Conservation (phyloP, 108 stramenopile genomes). For the Conticribra guillardii region DNA sequence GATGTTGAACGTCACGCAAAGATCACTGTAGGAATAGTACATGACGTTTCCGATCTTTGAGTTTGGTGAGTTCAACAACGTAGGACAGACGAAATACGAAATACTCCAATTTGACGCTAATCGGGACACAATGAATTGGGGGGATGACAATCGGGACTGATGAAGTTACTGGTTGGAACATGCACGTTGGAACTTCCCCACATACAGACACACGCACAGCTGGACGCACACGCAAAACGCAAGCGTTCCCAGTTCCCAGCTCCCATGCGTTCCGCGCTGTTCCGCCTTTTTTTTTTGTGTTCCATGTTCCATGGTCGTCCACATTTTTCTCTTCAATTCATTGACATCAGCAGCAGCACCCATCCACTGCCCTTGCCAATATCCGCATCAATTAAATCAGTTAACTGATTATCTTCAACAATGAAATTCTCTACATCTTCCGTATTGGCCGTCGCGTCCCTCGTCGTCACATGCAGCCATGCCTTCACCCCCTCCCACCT, state of each 20-base stretch:
- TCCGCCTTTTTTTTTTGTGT: too few relatives aligned
- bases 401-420: slow-evolving; percentile 7
- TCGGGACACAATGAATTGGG: too few relatives aligned
- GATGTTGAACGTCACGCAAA: background rate
- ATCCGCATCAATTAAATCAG: background rate
- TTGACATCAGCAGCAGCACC: too few relatives aligned
- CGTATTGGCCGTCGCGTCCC: slow-evolving; percentile 29
- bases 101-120: too few relatives aligned
- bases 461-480: slow-evolving; percentile 32
- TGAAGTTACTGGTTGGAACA: background rate
- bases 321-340: background rate
- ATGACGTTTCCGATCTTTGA: background rate
- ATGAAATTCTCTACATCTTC: slow-evolving; percentile 60
- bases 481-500: slow-evolving; percentile 39
- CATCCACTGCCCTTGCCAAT: too few relatives aligned
- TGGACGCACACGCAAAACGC: too few relatives aligned
- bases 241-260: too few relatives aligned
- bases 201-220: too few relatives aligned
- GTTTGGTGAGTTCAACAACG: background rate
- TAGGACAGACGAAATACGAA: background rate
- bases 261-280: too few relatives aligned
- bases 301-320: too few relatives aligned
- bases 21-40: background rate
- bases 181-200: too few relatives aligned
- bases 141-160: background rate